A percentile compares a stretch with the other conserved stretches of the same genome.
These are phyloP conservation scores for Anacardium occidentale DNA, from an alignment of 345 rosid genomes.

Conservation along the genomic window DNA sequence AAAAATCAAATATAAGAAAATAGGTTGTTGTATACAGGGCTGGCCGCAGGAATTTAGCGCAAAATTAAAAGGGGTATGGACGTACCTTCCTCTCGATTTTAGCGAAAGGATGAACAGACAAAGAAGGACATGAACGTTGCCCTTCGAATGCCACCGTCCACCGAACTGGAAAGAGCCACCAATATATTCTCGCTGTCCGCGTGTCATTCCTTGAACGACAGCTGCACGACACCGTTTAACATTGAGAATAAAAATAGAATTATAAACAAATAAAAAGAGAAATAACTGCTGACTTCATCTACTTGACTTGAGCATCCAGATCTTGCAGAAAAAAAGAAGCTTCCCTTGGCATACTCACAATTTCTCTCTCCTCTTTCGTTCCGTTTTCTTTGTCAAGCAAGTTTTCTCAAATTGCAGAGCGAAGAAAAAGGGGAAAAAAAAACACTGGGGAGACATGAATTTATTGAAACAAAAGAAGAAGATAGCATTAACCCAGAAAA, in stretches of 20 bases:
- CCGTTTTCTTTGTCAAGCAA: not conserved
- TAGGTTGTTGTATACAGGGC: too few relatives aligned
- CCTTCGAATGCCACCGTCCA: not conserved
- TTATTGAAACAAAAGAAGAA: constrained; percentile 33
- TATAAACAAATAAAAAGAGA: not conserved
- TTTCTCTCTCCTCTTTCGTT: constrained; percentile 20
- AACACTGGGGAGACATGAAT: constrained; percentile 42
- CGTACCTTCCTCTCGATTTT: constrained; percentile 31
- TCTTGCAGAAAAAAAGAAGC: constrained; percentile 63
- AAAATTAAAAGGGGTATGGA: constrained; percentile 23
- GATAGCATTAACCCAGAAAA: constrained; percentile 32
- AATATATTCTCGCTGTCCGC: constrained; percentile 17
- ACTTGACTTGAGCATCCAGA: constrained; percentile 47
- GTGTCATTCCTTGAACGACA: constrained; percentile 18
- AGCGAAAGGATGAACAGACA: constrained; percentile 24
- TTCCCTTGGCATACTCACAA: constrained; percentile 31
- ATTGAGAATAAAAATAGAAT: not conserved
- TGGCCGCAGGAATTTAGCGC: constrained; percentile 14
- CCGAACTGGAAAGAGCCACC: not conserved
- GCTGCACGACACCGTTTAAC: not conserved
- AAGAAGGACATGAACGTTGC: constrained; percentile 15
- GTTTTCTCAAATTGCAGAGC: not conserved
- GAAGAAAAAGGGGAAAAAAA: not conserved
- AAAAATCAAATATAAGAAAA: too few relatives aligned
- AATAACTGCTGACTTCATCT: constrained; percentile 42